A percentile compares a stretch with the other conserved stretches of the same genome.
These are phyloP conservation scores for Berberis vulgaris DNA, from an alignment of 164 flowering plant genomes.

Conservation along the genomic window DNA sequence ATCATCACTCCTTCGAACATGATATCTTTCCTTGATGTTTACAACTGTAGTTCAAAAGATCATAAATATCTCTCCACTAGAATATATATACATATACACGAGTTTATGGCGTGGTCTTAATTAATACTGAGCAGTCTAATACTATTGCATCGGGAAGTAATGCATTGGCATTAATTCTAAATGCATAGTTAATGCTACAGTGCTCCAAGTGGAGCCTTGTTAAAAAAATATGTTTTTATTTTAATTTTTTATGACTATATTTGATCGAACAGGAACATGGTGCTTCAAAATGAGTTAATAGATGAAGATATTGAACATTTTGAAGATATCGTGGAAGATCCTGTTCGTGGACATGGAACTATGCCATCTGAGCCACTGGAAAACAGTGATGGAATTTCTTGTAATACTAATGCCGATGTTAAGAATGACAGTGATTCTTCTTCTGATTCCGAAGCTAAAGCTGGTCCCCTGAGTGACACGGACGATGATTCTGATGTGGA, in stretches of 20 bases:
- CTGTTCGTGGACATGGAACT: slow-evolving; percentile 20
- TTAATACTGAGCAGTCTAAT: no score
- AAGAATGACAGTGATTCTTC: slow-evolving; percentile 23
- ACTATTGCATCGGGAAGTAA: no score
- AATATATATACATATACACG: no score
- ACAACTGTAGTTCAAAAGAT: no score
- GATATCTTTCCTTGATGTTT: no score
- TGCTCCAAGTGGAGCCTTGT: no score
- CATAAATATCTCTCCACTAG: no score
- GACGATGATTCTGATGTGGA: slow-evolving; percentile 43
- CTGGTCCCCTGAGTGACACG: slow-evolving; percentile 15
- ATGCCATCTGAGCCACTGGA: slow-evolving; percentile 14
- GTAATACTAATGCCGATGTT: slow-evolving; percentile 11
- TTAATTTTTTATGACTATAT: neutral
- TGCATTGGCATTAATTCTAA: no score
- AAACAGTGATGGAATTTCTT: slow-evolving; percentile 4
- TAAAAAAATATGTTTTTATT: no score
- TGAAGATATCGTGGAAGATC: slow-evolving; percentile 64
- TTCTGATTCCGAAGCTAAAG: slow-evolving; percentile 34
- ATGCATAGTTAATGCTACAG: no score
- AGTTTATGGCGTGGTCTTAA: no score
- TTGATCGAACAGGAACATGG: slow-evolving; percentile 50
- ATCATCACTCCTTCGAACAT: no score
- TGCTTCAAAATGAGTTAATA: slow-evolving; percentile 72
- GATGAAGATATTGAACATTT: slow-evolving; percentile 98